These are phyloP conservation scores for Helminthosporium solani DNA, from an alignment of 2,329 filamentous ascomycete genomes.

Conservation along the genomic window DNA sequence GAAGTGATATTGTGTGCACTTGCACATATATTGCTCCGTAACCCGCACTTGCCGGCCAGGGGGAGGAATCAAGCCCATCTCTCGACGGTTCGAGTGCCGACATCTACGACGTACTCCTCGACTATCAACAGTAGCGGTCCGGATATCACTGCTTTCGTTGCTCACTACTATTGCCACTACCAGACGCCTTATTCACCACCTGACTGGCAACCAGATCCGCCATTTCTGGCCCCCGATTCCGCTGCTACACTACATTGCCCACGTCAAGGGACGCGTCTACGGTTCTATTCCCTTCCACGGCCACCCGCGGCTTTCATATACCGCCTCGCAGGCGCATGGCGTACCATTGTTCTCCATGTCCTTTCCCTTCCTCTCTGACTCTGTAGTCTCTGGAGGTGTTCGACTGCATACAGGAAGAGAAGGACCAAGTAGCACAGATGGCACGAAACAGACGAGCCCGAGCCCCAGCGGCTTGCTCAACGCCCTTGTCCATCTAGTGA, in stretches of 20 bases:
- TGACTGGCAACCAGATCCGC: conserved; percentile 3
- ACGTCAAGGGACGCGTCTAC: neutral
- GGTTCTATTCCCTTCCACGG: conserved; percentile 3
- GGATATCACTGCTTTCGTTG: no score
- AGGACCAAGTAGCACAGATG: conserved; percentile 10
- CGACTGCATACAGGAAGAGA: conserved; percentile 26
- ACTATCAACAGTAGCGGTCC: no score
- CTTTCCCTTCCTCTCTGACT: conserved; percentile 41
- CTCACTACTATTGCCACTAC: neutral
- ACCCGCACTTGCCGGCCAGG: neutral
- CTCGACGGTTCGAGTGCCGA: no score
- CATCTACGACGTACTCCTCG: no score
- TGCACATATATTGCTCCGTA: no score
- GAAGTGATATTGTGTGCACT: no score
- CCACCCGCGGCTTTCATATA: conserved; percentile 17
- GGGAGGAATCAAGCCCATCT: no score
- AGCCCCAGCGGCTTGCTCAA: conserved; percentile 36
- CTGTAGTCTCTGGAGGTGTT: conserved; percentile 34
- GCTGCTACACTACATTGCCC: neutral
- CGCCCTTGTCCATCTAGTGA: conserved; percentile 39
- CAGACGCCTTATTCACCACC: conserved; percentile 5
- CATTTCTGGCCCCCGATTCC: neutral
- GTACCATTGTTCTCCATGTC: conserved; percentile 34
- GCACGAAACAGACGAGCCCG: conserved; percentile 22
- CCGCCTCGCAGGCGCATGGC: conserved; percentile 34